phyloP scores from a whole-genome alignment of 1,284 basidiomycete genomes.

The Naganishia albida region DNA sequence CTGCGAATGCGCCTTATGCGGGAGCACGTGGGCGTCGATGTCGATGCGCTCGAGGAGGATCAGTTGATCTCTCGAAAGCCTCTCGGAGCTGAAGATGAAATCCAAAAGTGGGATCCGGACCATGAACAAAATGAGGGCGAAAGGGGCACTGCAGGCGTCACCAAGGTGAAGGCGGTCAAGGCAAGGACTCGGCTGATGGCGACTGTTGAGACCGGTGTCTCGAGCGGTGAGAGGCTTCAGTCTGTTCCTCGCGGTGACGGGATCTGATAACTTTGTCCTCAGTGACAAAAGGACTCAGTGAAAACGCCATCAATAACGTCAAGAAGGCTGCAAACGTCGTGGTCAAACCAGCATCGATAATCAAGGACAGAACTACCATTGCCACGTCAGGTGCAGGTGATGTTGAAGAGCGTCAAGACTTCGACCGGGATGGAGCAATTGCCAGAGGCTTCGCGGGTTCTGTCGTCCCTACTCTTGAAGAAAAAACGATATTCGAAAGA shows the following conservation, averaged over 20 bases:
- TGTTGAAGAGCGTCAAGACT: conserved; percentile 62
- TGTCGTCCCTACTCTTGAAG: conserved; percentile 71
- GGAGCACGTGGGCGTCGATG: conserved; percentile 93
- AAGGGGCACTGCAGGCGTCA: conserved; percentile 47
- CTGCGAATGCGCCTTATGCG: conserved; percentile 92
- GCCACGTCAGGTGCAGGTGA: conserved; percentile 40
- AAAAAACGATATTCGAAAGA: conserved; percentile 62
- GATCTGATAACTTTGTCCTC: background rate
- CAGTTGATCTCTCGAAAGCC: conserved; percentile 65
- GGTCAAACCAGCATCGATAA: conserved; percentile 52
- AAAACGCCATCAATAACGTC: conserved; percentile 50
- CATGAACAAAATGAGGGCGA: conserved; percentile 63
- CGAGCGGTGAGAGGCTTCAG: conserved; percentile 38
- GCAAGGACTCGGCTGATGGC: conserved; percentile 42
- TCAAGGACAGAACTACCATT: conserved; percentile 29
- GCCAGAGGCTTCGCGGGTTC: conserved; percentile 65
- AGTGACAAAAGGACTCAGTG: conserved; percentile 51
- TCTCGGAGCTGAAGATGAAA: conserved; percentile 59
- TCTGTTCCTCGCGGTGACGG: background rate
- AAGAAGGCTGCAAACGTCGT: conserved; percentile 57
- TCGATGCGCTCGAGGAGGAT: conserved; percentile 82
- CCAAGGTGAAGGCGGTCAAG: conserved; percentile 48
- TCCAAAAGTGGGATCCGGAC: conserved; percentile 76
- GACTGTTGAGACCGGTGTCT: conserved; percentile 43
- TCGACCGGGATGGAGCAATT: conserved; percentile 60